A percentile compares a stretch with the other conserved stretches of the same genome.
phyloP scores from a whole-genome alignment of 2,329 filamentous ascomycete genomes.

The Colletotrichum tofieldiae region DNA sequence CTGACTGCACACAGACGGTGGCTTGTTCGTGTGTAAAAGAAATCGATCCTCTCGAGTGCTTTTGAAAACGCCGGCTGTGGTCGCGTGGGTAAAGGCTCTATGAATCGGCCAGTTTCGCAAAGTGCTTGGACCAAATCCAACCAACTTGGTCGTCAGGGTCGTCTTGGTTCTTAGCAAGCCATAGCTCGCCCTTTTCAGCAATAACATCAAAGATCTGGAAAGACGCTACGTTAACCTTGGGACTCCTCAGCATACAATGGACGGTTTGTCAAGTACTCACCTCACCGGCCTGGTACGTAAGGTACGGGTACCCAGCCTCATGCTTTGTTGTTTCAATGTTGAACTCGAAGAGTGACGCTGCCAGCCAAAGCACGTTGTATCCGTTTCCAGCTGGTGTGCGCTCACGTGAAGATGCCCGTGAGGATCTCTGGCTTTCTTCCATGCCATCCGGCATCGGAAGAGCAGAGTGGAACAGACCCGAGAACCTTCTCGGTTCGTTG shows the following conservation, averaged over 20 bases:
- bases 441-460: constrained; percentile 83
- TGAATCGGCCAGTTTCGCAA: constrained; percentile 77
- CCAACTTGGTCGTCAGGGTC: constrained; percentile 84
- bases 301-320: constrained; percentile 95
- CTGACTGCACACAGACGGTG: constrained; percentile 32
- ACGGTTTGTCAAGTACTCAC: constrained; percentile 59
- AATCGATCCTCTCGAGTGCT: constrained; percentile 17
- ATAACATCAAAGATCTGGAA: constrained; percentile 88
- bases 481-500: constrained; percentile 71
- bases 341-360: constrained; percentile 96
- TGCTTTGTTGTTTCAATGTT: constrained; percentile 94
- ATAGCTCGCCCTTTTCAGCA: constrained; percentile 96
- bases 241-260: constrained; percentile 4
- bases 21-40: constrained; percentile 9
- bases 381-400: constrained; percentile 67
- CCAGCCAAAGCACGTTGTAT: constrained; percentile 88
- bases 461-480: constrained; percentile 88
- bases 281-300: constrained; percentile 96
- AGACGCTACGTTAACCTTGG: constrained; percentile 25
- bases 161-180: constrained; percentile 98
- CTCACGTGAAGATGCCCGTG: constrained; percentile 74
- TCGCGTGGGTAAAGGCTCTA: constrained; percentile 45
- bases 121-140: constrained; percentile 99
- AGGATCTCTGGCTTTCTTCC: constrained; percentile 68
- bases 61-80: constrained; percentile 33